Conservation (phyloP, 1,284 basidiomycete genomes). For the Malassezia sympodialis region DNA sequence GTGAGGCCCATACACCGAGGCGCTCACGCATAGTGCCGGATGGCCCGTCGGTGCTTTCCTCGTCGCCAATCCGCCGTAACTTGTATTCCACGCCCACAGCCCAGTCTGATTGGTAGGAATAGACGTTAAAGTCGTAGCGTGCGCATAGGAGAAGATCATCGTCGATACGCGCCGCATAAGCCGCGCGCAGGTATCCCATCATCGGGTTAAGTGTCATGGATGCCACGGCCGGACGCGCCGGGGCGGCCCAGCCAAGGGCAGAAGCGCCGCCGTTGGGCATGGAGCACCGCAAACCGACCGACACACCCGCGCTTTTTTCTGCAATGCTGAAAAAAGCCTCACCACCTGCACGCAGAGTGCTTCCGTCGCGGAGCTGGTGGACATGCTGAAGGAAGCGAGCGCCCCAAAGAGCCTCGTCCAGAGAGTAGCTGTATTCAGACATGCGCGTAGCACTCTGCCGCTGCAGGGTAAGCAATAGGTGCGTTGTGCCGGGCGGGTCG, state of each 20-base stretch:
- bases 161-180: conserved; percentile 79
- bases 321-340: conserved; percentile 88
- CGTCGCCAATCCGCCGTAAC: conserved; percentile 18
- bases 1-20: not conserved
- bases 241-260: conserved; percentile 5
- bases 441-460: conserved; percentile 86
- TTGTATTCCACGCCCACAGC: conserved; percentile 57
- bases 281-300: conserved; percentile 82
- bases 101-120: conserved; percentile 92
- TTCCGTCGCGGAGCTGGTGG: not conserved
- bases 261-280: conserved; percentile 59
- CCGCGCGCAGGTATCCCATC: conserved; percentile 81
- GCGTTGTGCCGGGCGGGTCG: conserved; percentile 34
- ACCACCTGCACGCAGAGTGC: conserved; percentile 66
- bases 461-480: conserved; percentile 72
- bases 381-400: conserved; percentile 58
- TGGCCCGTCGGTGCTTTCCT: not conserved
- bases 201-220: conserved; percentile 92
- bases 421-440: conserved; percentile 86
- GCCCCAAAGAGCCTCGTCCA: conserved; percentile 86
- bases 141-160: conserved; percentile 77
- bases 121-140: conserved; percentile 91
- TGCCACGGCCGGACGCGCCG: conserved; percentile 64
- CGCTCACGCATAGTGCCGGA: conserved; percentile 1
- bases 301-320: conserved; percentile 85